Evolutionary conservation across 305 asterid species (phyloP).

Genomic region (Galium porrigens): DNA sequence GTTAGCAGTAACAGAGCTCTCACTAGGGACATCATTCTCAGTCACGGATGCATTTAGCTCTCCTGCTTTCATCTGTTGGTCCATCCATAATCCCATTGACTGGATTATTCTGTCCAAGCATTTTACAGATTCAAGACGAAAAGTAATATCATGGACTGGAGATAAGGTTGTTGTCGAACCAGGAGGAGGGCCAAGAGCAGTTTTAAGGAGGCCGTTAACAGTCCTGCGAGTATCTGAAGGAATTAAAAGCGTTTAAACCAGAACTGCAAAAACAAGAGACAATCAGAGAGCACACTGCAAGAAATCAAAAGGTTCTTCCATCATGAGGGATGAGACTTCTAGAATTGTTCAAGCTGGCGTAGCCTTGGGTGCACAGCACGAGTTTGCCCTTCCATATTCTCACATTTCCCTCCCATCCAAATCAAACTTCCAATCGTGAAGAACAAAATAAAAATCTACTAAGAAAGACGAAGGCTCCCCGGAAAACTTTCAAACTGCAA

Average conservation of each 20-base stretch:
- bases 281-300: constrained; percentile 12
- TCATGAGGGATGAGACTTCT: constrained; percentile 1
- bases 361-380: background rate
- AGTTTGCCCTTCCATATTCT: background rate
- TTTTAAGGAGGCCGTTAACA: constrained; percentile 91
- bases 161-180: constrained; percentile 78
- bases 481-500: background rate
- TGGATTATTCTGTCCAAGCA: constrained; percentile 74
- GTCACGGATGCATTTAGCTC: constrained; percentile 37
- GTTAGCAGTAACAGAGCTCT: constrained; percentile 25
- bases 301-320: background rate
- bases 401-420: background rate
- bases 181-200: constrained; percentile 94
- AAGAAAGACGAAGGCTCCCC: constrained; percentile 7
- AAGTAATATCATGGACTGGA: constrained; percentile 77
- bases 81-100: constrained; percentile 97
- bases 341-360: background rate
- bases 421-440: too few relatives aligned
- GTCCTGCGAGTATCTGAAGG: constrained; percentile 67
- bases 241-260: constrained; percentile 27
- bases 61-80: constrained; percentile 79
- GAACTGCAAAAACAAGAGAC: constrained; percentile 9
- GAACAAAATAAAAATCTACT: background rate
- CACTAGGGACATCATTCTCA: constrained; percentile 48
- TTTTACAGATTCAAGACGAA: constrained; percentile 88